Conservation (phyloP, 345 rosid species). For the Gossypium mustelinum region DNA sequence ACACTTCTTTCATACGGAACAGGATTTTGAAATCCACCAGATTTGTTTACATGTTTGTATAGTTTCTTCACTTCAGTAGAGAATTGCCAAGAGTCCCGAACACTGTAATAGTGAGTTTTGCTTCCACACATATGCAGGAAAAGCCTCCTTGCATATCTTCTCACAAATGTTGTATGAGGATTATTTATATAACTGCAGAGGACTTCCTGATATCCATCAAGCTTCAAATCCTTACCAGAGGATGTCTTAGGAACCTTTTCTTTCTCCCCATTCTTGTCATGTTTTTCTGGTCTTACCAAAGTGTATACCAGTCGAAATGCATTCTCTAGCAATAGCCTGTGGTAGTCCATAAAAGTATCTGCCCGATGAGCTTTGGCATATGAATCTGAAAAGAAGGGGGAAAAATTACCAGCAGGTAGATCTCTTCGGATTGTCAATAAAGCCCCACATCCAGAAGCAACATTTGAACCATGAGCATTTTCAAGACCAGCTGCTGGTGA, state of each 20-base stretch:
- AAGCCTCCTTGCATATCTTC: conserved; percentile 97
- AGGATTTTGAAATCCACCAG: conserved; percentile 82
- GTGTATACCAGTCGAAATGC: conserved; percentile 85
- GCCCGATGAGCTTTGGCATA: conserved; percentile 86
- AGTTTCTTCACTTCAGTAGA: conserved; percentile 80
- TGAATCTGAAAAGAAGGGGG: conserved; percentile 98
- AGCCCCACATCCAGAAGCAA: conserved; percentile 95
- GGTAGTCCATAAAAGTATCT: conserved; percentile 89
- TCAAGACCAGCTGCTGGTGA: conserved; percentile 60
- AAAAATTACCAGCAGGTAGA: conserved; percentile 86
- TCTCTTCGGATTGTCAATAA: conserved; percentile 83
- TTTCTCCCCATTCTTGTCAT: conserved; percentile 86
- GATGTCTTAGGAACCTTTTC: conserved; percentile 63
- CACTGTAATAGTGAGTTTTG: conserved; percentile 90
- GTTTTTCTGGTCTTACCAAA: conserved; percentile 96
- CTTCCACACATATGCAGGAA: conserved; percentile 96
- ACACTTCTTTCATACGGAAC: conserved; percentile 89
- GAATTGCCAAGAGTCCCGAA: conserved; percentile 96
- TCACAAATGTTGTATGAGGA: conserved; percentile 86
- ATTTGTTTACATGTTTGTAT: conserved; percentile 81
- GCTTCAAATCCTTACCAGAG: conserved; percentile 76
- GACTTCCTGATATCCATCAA: conserved; percentile 95
- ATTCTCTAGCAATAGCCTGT: conserved; percentile 85
- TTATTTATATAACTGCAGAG: conserved; percentile 95
- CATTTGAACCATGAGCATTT: conserved; percentile 48